phyloP scores from a whole-genome alignment of 306 rosid genomes.

The Oemleria cerasiformis region DNA sequence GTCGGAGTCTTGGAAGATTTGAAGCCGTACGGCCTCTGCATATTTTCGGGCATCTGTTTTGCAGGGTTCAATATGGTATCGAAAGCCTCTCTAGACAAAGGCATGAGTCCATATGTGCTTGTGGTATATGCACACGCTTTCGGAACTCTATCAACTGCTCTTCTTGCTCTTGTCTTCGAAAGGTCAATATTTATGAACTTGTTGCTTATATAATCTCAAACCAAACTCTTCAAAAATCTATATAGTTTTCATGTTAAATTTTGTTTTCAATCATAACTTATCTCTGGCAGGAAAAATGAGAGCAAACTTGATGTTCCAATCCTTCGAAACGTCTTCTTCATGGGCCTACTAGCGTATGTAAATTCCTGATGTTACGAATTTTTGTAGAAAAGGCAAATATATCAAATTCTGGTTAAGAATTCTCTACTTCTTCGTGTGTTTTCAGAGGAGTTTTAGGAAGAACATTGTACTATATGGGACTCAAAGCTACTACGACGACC shows the following conservation, averaged over 20 bases:
- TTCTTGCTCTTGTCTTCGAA: constrained; percentile 23
- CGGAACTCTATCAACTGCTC: no score
- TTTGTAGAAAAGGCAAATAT: no score
- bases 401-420: no score
- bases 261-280: background rate
- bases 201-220: no score
- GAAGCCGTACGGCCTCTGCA: constrained; percentile 11
- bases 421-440: no score
- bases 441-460: constrained; percentile 24
- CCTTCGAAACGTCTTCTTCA: constrained; percentile 21
- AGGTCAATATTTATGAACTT: constrained; percentile 9
- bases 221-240: no score
- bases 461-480: constrained; percentile 15
- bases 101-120: constrained; percentile 31
- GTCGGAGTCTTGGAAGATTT: background rate
- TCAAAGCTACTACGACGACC: constrained; percentile 4
- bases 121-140: constrained; percentile 27
- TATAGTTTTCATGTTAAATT: no score
- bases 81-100: constrained; percentile 20
- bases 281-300: constrained; percentile 20
- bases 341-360: constrained; percentile 23
- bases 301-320: constrained; percentile 16
- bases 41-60: constrained; percentile 5
- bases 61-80: constrained; percentile 18
- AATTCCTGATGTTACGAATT: no score